A percentile compares a stretch with the other conserved stretches of the same genome.
Conservation (phyloP, 768 basidiomycete species). For the Tylopilus balloui region DNA sequence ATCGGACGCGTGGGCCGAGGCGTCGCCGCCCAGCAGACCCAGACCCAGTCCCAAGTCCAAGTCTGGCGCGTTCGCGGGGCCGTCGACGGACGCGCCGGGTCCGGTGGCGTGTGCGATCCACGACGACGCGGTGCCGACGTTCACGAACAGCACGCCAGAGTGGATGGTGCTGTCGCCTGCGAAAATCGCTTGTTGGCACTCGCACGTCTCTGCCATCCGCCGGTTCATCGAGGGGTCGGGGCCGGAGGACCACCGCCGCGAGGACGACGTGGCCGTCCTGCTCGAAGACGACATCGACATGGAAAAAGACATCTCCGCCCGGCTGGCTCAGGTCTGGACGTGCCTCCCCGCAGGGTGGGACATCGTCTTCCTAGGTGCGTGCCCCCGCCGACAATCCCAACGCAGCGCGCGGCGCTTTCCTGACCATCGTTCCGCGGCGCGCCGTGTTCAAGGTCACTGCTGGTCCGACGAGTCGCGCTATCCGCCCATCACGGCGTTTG, state of each 20-base stretch:
- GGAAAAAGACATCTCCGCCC: slow-evolving; percentile 53
- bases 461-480: slow-evolving; percentile 66
- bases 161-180: slow-evolving; percentile 52
- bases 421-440: slow-evolving; percentile 3
- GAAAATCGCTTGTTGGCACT: slow-evolving; percentile 70
- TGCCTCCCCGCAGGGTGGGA: slow-evolving; percentile 63
- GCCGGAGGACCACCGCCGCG: slow-evolving; percentile 1
- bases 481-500: slow-evolving; percentile 32
- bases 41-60: too few species aligned
- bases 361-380: slow-evolving; percentile 71
- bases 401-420: too few species aligned
- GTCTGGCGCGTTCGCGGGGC: not conserved
- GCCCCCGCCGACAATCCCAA: too few species aligned
- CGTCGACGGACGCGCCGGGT: not conserved
- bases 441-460: slow-evolving; percentile 71
- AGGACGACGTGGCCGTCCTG: slow-evolving; percentile 44
- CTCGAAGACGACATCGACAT: slow-evolving; percentile 80
- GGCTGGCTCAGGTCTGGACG: slow-evolving; percentile 44
- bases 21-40: not conserved
- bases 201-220: slow-evolving; percentile 53
- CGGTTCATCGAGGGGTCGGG: slow-evolving; percentile 35
- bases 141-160: slow-evolving; percentile 36
- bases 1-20: slow-evolving; percentile 20
- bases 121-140: slow-evolving; percentile 37
- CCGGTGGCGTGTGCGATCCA: slow-evolving; percentile 43